phyloP scores from a whole-genome alignment of 257 asterid species.

The Eucommia ulmoides region DNA sequence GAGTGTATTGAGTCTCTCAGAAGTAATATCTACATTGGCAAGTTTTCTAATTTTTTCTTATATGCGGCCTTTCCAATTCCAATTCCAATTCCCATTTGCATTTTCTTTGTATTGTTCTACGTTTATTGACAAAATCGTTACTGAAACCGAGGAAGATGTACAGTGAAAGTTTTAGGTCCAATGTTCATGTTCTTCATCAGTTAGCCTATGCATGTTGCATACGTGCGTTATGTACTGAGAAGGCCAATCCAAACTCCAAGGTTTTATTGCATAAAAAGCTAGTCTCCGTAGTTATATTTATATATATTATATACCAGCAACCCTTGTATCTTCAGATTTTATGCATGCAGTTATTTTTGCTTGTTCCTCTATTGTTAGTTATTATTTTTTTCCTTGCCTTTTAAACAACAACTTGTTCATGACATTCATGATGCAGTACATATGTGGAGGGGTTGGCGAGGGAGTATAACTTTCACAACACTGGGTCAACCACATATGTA shows the following conservation, averaged over 20 bases:
- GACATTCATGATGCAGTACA: constrained; percentile 62
- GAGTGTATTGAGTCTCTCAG: constrained; percentile 61
- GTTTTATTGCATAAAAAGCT: constrained; percentile 43
- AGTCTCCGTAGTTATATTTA: constrained; percentile 28
- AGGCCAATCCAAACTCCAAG: constrained; percentile 41
- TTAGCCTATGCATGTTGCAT: constrained; percentile 52
- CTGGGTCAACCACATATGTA: constrained; percentile 46
- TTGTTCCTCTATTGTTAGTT: neutral
- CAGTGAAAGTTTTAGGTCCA: constrained; percentile 28
- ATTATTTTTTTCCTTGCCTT: constrained; percentile 15
- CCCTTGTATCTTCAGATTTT: constrained; percentile 5
- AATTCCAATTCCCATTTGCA: constrained; percentile 2
- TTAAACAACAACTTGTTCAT: constrained; percentile 49
- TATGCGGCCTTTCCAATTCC: constrained; percentile 1
- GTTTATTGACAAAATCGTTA: constrained; percentile 14
- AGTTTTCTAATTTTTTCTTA: constrained; percentile 8
- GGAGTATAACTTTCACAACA: no score
- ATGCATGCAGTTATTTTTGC: neutral
- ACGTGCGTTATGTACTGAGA: constrained; percentile 57
- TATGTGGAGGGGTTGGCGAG: constrained; percentile 44
- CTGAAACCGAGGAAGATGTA: constrained; percentile 32
- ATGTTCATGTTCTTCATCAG: constrained; percentile 45
- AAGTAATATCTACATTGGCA: constrained; percentile 61
- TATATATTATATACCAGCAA: constrained; percentile 9
- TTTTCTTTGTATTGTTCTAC: constrained; percentile 5